Evolutionary conservation across 1,284 basidiomycete species (phyloP).

Genomic region (Vanrija sp.): DNA sequence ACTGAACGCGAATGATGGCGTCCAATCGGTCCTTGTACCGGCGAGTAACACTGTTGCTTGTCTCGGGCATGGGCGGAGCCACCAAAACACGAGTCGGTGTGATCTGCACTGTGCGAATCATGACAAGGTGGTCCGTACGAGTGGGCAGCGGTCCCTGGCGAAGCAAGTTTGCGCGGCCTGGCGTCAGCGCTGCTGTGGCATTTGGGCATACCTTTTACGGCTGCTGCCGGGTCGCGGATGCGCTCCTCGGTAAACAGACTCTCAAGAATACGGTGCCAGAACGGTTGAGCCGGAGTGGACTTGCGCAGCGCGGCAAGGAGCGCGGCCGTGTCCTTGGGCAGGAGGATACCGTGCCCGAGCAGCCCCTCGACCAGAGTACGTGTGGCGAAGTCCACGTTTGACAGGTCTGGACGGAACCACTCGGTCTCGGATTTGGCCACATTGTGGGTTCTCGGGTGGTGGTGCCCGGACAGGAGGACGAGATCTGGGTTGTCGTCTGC

Average conservation of each 20-base stretch:
- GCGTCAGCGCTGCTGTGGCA: background rate
- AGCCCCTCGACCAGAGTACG: constrained; percentile 45
- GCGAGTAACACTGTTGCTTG: constrained; percentile 46
- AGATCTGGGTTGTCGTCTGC: constrained; percentile 31
- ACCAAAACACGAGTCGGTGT: constrained; percentile 47
- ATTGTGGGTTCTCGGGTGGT: background rate
- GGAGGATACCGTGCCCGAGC: constrained; percentile 41
- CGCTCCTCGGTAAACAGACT: constrained; percentile 42
- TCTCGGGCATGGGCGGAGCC: constrained; percentile 42
- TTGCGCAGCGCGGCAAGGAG: constrained; percentile 24
- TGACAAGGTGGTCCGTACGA: constrained; percentile 33
- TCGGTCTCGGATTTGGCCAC: background rate
- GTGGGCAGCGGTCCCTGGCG: background rate
- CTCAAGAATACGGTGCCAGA: constrained; percentile 39
- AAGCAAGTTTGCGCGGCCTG: constrained; percentile 1
- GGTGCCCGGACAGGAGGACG: constrained; percentile 23
- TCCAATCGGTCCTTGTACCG: constrained; percentile 36
- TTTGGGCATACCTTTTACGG: constrained; percentile 24
- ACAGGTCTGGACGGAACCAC: constrained; percentile 24
- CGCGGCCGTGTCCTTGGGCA: constrained; percentile 25
- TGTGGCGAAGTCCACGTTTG: constrained; percentile 27
- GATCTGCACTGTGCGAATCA: constrained; percentile 42
- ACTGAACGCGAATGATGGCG: constrained; percentile 46
- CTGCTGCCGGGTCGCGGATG: constrained; percentile 25
- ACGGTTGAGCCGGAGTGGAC: constrained; percentile 13